Evolutionary conservation across 1,139 yeast species (phyloP).

Genomic region (Candida sanyaensis): DNA sequence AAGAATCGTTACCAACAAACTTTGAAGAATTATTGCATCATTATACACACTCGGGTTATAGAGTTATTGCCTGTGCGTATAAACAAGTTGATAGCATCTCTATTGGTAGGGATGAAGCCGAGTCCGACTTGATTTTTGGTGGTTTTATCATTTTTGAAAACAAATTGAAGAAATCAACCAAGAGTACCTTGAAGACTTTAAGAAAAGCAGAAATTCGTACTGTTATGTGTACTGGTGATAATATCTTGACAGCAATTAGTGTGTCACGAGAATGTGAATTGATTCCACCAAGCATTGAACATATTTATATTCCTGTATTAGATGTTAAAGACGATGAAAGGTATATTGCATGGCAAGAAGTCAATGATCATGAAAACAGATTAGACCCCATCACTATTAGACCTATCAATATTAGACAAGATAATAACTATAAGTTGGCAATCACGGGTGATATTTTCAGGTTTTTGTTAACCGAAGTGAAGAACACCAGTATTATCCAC

Average conservation of each 20-base stretch:
- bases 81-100: conserved; percentile 33
- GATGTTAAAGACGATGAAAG: conserved; percentile 34
- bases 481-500: conserved; percentile 45
- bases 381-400: conserved; percentile 66
- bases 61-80: conserved; percentile 94
- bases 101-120: conserved; percentile 58
- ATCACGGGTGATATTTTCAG: conserved; percentile 92
- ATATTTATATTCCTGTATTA: conserved; percentile 72
- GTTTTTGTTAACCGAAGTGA: conserved; percentile 59
- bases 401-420: conserved; percentile 40
- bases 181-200: conserved; percentile 58
- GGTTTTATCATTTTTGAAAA: conserved; percentile 95
- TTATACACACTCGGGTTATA: conserved; percentile 89
- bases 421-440: conserved; percentile 63
- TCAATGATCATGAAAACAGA: conserved; percentile 50
- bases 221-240: conserved; percentile 98
- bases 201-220: conserved; percentile 72
- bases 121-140: conserved; percentile 64
- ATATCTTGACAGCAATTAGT: conserved; percentile 89
- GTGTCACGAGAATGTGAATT: conserved; percentile 86
- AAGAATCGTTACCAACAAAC: conserved; percentile 69
- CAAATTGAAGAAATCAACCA: conserved; percentile 73
- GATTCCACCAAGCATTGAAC: conserved; percentile 40
- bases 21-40: conserved; percentile 73
- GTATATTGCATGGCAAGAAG: conserved; percentile 63